phyloP scores from a whole-genome alignment of 2,329 filamentous ascomycete genomes.

The Chrysoporthe austroafricana region DNA sequence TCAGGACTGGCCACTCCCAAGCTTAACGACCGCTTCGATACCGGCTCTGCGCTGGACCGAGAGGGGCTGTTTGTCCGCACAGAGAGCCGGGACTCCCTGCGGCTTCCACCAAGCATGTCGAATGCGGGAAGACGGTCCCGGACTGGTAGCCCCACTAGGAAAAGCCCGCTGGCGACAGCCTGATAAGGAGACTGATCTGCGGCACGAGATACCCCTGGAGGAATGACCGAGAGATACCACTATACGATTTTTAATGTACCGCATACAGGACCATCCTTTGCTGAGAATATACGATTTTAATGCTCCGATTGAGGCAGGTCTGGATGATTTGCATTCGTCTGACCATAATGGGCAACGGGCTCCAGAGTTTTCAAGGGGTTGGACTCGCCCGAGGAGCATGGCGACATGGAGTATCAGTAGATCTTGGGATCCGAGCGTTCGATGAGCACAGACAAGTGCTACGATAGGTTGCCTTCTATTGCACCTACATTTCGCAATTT shows the following conservation, averaged over 20 bases:
- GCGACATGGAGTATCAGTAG: conserved; percentile 9
- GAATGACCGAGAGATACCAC: conserved; percentile 17
- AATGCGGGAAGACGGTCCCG: conserved; percentile 54
- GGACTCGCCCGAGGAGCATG: conserved; percentile 8
- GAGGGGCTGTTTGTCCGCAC: conserved; percentile 79
- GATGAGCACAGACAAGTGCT: background rate
- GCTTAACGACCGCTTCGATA: conserved; percentile 57
- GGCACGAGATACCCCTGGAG: background rate
- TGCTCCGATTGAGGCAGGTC: background rate
- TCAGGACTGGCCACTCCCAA: conserved; percentile 73
- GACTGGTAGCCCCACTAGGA: conserved; percentile 63
- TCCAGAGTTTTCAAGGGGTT: background rate
- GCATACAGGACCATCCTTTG: conserved; percentile 15
- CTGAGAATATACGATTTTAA: conserved; percentile 25
- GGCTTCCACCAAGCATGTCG: conserved; percentile 54
- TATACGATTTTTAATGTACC: conserved; percentile 21
- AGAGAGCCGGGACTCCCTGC: conserved; percentile 80
- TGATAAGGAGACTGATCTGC: conserved; percentile 36
- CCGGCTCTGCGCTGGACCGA: conserved; percentile 59
- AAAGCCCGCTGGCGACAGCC: conserved; percentile 60
- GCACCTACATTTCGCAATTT: background rate
- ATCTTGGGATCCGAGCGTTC: background rate
- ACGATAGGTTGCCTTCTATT: background rate
- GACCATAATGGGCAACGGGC: background rate
- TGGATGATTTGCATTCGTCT: conserved; percentile 8